Percentiles rank a stretch among this genome's conserved stretches.
Evolutionary conservation across 805 yeast species (phyloP).

Genomic region (Saccharomyces eubayanus): DNA sequence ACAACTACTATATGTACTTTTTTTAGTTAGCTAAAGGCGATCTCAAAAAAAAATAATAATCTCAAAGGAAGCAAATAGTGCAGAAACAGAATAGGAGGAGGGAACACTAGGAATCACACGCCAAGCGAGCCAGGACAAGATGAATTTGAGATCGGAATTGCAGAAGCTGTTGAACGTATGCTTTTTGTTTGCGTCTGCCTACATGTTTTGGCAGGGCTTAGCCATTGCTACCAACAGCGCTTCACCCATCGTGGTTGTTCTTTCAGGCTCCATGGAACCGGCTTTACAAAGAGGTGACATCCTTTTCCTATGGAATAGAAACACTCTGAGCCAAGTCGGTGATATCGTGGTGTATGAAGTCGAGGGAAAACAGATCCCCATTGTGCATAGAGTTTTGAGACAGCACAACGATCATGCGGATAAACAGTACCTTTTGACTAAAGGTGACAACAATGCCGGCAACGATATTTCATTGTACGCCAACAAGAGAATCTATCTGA

Average conservation of each 20-base stretch:
- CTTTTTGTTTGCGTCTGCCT: conserved; percentile 80
- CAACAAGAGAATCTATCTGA: conserved; percentile 63
- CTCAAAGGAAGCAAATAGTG: conserved; percentile 2
- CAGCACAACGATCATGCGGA: conserved; percentile 47
- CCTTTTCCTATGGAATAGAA: conserved; percentile 83
- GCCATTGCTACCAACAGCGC: conserved; percentile 70
- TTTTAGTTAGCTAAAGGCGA: not conserved
- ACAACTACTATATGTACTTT: not conserved
- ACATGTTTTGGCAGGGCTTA: conserved; percentile 82
- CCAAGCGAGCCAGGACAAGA: conserved; percentile 15
- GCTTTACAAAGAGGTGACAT: conserved; percentile 98
- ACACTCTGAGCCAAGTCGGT: conserved; percentile 60
- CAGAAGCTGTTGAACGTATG: conserved; percentile 64
- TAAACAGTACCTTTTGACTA: conserved; percentile 75
- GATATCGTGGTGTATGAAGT: conserved; percentile 91
- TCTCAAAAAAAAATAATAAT: conserved; percentile 1
- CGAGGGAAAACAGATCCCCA: conserved; percentile 75
- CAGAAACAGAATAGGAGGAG: not conserved
- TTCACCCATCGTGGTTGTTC: conserved; percentile 92
- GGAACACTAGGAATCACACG: conserved; percentile 2
- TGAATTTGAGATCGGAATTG: conserved; percentile 55
- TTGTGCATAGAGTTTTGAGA: conserved; percentile 88
- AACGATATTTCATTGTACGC: conserved; percentile 86
- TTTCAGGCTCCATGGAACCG: conserved; percentile 98
- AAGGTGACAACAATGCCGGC: conserved; percentile 92